phyloP scores from a whole-genome alignment of 163 green algal species.

The Chlamydomonas reinhardtii region DNA sequence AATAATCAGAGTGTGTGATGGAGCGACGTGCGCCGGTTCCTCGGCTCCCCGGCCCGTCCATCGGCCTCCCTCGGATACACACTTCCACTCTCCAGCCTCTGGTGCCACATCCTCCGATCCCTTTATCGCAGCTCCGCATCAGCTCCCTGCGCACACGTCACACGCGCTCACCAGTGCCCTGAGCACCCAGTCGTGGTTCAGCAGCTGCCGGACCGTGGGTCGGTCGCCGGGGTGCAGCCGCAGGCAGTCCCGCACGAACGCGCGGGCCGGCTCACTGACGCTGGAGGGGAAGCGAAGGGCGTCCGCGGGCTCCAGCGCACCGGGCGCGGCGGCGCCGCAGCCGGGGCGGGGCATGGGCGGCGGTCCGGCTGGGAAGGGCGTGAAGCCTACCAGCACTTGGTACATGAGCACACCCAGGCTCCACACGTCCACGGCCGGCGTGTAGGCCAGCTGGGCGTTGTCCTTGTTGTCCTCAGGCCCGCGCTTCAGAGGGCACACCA shows the following conservation, averaged over 20 bases:
- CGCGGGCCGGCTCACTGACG: not conserved
- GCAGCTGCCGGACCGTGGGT: not conserved
- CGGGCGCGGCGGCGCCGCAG: not conserved
- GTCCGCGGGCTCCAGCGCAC: not conserved
- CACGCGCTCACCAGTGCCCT: too few species aligned
- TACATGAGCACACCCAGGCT: constrained; percentile 63
- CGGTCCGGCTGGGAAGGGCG: constrained; percentile 22
- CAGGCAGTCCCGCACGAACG: not conserved
- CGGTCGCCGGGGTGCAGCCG: not conserved
- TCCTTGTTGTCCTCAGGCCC: not conserved
- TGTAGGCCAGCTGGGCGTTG: constrained; percentile 27
- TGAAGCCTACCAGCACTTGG: constrained; percentile 65
- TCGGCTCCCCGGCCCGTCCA: too few species aligned
- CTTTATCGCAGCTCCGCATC: too few species aligned
- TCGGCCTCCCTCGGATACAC: too few species aligned
- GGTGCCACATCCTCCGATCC: too few species aligned
- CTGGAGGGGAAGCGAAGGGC: not conserved
- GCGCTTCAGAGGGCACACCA: not conserved
- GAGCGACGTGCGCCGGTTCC: too few species aligned
- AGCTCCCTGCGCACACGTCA: too few species aligned
- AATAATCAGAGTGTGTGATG: too few species aligned
- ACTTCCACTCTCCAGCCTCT: too few species aligned
- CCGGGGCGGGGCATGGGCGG: not conserved
- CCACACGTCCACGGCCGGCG: constrained; percentile 51
- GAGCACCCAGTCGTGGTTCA: not conserved